phyloP scores from a whole-genome alignment of 1,139 yeast genomes.

The Candida sp. region DNA sequence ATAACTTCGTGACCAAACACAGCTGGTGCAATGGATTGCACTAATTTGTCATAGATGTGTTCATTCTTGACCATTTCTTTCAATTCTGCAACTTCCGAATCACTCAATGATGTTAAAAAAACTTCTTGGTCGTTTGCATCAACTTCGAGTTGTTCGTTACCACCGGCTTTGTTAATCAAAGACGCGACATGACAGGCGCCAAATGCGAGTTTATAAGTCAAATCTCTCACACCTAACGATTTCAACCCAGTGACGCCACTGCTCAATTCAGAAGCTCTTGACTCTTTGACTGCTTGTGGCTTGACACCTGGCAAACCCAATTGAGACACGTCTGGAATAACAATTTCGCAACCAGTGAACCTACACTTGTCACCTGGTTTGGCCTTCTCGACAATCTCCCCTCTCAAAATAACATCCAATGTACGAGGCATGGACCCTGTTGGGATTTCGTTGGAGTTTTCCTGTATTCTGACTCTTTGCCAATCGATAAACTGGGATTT shows the following conservation, averaged over 20 bases:
- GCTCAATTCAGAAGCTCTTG: slow-evolving; percentile 69
- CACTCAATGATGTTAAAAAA: slow-evolving; percentile 78
- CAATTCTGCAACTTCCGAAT: slow-evolving; percentile 83
- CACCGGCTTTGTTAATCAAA: slow-evolving; percentile 52
- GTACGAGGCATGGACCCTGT: slow-evolving; percentile 99
- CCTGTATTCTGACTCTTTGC: slow-evolving; percentile 97
- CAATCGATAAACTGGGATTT: slow-evolving; percentile 94
- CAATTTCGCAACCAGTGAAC: slow-evolving; percentile 96
- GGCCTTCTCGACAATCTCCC: slow-evolving; percentile 95
- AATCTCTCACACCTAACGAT: slow-evolving; percentile 90
- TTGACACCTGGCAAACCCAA: slow-evolving; percentile 97
- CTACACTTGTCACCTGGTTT: slow-evolving; percentile 98
- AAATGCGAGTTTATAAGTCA: slow-evolving; percentile 91
- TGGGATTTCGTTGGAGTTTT: slow-evolving; percentile 94
- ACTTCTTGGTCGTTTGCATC: slow-evolving; percentile 71
- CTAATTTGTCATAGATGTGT: slow-evolving; percentile 83
- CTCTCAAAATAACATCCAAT: slow-evolving; percentile 88
- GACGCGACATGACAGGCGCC: slow-evolving; percentile 87
- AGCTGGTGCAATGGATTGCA: slow-evolving; percentile 93
- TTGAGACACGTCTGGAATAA: slow-evolving; percentile 94
- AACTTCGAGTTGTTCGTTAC: slow-evolving; percentile 42
- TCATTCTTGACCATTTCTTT: slow-evolving; percentile 93
- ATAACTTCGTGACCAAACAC: slow-evolving; percentile 96
- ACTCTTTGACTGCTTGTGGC: slow-evolving; percentile 80
- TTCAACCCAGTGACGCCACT: slow-evolving; percentile 89